Evolutionary conservation across 169 alveolate genomes (phyloP).

Genomic region (Cryptosporidium canis): DNA sequence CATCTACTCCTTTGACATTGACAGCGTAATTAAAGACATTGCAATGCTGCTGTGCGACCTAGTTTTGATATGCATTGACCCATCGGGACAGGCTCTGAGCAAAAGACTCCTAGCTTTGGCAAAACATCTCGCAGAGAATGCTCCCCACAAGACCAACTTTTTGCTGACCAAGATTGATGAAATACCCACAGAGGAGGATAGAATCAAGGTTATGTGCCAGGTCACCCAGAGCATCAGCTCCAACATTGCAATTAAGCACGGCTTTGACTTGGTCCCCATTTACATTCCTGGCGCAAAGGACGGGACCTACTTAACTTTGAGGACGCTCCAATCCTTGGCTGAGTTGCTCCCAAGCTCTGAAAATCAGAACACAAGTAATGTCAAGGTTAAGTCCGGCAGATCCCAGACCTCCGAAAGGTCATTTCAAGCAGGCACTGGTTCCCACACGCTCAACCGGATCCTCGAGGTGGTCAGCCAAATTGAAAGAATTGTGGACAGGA

Average conservation of each 20-base stretch:
- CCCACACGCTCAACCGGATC: slow-evolving; percentile 43
- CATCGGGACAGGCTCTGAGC: slow-evolving; percentile 81
- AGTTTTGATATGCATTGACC: slow-evolving; percentile 81
- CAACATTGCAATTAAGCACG: slow-evolving; percentile 70
- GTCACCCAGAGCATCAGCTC: slow-evolving; percentile 74
- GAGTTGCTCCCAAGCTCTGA: background rate
- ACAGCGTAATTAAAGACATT: slow-evolving; percentile 76
- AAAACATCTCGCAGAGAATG: slow-evolving; percentile 74
- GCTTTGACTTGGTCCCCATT: slow-evolving; percentile 75
- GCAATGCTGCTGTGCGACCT: slow-evolving; percentile 78
- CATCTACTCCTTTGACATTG: slow-evolving; percentile 79
- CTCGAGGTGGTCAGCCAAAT: slow-evolving; percentile 13
- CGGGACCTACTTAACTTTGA: slow-evolving; percentile 53
- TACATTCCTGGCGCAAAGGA: slow-evolving; percentile 76
- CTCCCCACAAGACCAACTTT: slow-evolving; percentile 74
- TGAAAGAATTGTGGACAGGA: slow-evolving; percentile 35
- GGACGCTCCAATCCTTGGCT: background rate
- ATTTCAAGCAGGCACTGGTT: background rate
- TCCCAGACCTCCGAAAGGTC: background rate
- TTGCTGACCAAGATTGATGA: slow-evolving; percentile 79
- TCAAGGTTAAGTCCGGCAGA: background rate
- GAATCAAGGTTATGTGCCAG: slow-evolving; percentile 76
- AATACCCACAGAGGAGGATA: slow-evolving; percentile 77
- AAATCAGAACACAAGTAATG: background rate
- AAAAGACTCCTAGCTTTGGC: slow-evolving; percentile 77